Evolutionary conservation across 1,139 yeast genomes (phyloP).

Genomic region (Candida glucosophila): DNA sequence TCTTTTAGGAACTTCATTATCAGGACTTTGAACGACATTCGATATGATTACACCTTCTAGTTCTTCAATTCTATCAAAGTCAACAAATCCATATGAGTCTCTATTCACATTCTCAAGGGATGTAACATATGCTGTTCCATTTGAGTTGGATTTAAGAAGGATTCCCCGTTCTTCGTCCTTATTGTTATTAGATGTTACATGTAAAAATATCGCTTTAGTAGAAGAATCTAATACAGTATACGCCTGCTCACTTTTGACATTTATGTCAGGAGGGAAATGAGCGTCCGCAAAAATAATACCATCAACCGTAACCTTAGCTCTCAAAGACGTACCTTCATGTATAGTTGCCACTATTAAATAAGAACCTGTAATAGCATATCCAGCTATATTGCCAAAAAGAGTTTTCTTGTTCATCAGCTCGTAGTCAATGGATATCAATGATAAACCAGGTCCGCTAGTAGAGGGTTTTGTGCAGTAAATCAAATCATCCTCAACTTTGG

Average conservation of each 20-base stretch:
- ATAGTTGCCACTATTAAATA: constrained; percentile 66
- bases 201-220: constrained; percentile 71
- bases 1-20: constrained; percentile 36
- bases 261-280: constrained; percentile 63
- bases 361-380: constrained; percentile 38
- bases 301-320: constrained; percentile 71
- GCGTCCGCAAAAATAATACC: constrained; percentile 78
- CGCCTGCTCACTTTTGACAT: constrained; percentile 60
- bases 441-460: constrained; percentile 13
- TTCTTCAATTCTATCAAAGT: constrained; percentile 77
- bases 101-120: constrained; percentile 73
- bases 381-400: constrained; percentile 26
- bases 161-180: constrained; percentile 62
- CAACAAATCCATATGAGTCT: constrained; percentile 67
- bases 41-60: constrained; percentile 82
- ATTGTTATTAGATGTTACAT: constrained; percentile 58
- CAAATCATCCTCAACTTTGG: constrained; percentile 35
- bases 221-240: constrained; percentile 77
- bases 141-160: constrained; percentile 84
- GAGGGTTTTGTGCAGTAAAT: constrained; percentile 53
- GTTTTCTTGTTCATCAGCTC: constrained; percentile 15
- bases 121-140: constrained; percentile 85
- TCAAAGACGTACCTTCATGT: constrained; percentile 34
- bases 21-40: constrained; percentile 55
- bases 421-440: constrained; percentile 20